A percentile compares a stretch with the other conserved stretches of the same genome.
Evolutionary conservation across 192 early-diverging fungal species (phyloP).

Genomic region (Dissophora globulifera): DNA sequence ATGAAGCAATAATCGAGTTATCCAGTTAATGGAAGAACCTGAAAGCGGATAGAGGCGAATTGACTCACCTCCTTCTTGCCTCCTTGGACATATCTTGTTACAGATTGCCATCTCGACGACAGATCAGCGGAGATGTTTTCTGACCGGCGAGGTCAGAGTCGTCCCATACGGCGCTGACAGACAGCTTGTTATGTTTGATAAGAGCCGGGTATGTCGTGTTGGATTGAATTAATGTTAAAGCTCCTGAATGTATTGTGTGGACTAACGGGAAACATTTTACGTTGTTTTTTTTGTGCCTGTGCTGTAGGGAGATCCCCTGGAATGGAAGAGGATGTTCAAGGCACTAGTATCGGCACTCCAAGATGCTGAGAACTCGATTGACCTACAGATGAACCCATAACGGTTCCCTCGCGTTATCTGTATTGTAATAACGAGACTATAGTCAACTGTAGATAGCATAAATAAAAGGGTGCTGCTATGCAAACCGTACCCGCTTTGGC

Average conservation of each 20-base stretch:
- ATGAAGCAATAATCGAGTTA: too few species aligned
- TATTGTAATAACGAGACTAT: too few species aligned
- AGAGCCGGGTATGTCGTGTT: slow-evolving; percentile 60
- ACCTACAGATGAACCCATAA: slow-evolving; percentile 47
- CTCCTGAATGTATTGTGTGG: not conserved
- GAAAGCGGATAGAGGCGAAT: too few species aligned
- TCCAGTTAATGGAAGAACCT: too few species aligned
- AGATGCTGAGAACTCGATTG: slow-evolving; percentile 35
- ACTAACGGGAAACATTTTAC: not conserved
- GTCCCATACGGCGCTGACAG: slow-evolving; percentile 55
- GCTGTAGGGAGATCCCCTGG: slow-evolving; percentile 52
- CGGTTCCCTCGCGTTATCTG: not conserved
- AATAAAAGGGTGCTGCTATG: too few species aligned
- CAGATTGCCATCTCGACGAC: slow-evolving; percentile 72
- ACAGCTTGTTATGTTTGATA: slow-evolving; percentile 69
- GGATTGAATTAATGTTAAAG: too few species aligned
- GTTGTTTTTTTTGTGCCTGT: too few species aligned
- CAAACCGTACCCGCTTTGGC: slow-evolving; percentile 11
- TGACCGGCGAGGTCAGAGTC: slow-evolving; percentile 69
- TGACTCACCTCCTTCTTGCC: too few species aligned
- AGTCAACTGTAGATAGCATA: too few species aligned
- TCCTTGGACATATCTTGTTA: too few species aligned
- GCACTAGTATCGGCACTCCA: slow-evolving; percentile 34
- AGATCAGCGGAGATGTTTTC: slow-evolving; percentile 71
- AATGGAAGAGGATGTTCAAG: slow-evolving; percentile 55